Base-by-base conservation (phyloP, 1,139 yeast species). In the Nakaseomyces delphensis region DNA sequence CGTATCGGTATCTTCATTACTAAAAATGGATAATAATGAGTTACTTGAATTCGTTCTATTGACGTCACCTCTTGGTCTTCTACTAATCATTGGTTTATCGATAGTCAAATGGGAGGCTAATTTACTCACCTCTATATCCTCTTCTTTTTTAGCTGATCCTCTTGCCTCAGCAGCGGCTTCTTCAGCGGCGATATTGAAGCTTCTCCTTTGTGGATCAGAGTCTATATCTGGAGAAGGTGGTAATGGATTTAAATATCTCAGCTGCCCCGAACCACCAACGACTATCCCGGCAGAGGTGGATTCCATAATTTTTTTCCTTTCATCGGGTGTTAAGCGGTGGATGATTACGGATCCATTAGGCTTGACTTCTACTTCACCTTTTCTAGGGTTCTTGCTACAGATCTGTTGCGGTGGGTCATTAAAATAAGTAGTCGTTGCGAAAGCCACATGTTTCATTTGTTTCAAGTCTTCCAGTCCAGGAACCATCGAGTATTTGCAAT, bases 201-300 rank as follows among this genome's bases (percentile, higher is more conserved):
- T 51, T 41, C 60, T 61, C 18, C 46, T 47, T 30, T 53, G 59
- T 35, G 45, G 43, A 47, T 16, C 41, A 43, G 20, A 44, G 46
- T 35, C 47, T 48, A 19, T 46, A 44, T 2, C 32, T 40, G 21
- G 32, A 36, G 24, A 37, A 39, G 44, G 50, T 13, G 48, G 46
- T 13, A 56, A 56, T 14, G 62, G 55, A 24, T 37, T 51, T 16
- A 48, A 47, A 43, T 46, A 68, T 38, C 73, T 75, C 42, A 80
- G 63, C 36, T 82, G 78, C 0, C 85, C 86, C 4, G 83, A 69
- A 1, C 93, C 93, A 24, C 93, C 93, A 29, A 83, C 89, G 3
- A 82, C 86, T 16, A 82, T 69, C 14, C 91, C 91, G n/a, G 81
- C 77, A 20, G 81, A 80, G 18, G 71, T 66, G 0, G 78, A 73